Base-by-base conservation (phyloP, 2,329 filamentous ascomycete genomes). In the Aspergillus sp. region DNA sequence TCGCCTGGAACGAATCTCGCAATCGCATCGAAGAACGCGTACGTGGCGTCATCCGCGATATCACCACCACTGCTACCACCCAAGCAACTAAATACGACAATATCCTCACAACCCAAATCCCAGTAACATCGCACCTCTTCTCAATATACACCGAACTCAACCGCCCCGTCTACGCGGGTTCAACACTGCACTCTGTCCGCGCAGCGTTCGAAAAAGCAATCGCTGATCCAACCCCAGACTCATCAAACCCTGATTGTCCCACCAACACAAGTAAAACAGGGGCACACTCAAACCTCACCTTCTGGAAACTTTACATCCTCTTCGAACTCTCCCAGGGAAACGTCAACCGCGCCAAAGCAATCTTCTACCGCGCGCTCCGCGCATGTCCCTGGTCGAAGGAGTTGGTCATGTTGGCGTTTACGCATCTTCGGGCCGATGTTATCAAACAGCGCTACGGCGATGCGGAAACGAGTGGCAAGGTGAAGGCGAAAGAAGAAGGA, bases 1-100 rank as follows among this genome's bases (percentile, higher is more conserved):
- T 85, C 53, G 78, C 83, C n/a, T 86, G 84, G 74, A 83, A 87
- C 52, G 84, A 91, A 61, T 75, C 81, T 2, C 80, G 84, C 6
- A 80, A 88, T 39, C 79, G 84, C 20, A 77, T 93, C 46, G 80
- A 89, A 52, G 87, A 94, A 56, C 85, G 88, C 15, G 80, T 94
- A 17, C 82, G 86, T n/a, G 74, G 78, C 5, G 68, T 87, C 7
- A 71, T 90, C 9, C 68, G 76, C 17, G 64, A 70, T 30, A 51
- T 62, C n/a, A 50, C 55, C 19, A 55, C 56, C 5, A 20, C 44
- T 13, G 59, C 60, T 6, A 54, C 59, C 35, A 58, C 52, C 15
- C 54, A 59, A 19, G 42, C 30, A 41, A 49, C 38, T 20, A 9
- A 49, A 42, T 49, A 19, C 43, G 19, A 41, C 33, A 23, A 45